Evolutionary conservation across 768 basidiomycete species (phyloP).

Genomic region (Pseudohyphozyma bogoriensis): DNA sequence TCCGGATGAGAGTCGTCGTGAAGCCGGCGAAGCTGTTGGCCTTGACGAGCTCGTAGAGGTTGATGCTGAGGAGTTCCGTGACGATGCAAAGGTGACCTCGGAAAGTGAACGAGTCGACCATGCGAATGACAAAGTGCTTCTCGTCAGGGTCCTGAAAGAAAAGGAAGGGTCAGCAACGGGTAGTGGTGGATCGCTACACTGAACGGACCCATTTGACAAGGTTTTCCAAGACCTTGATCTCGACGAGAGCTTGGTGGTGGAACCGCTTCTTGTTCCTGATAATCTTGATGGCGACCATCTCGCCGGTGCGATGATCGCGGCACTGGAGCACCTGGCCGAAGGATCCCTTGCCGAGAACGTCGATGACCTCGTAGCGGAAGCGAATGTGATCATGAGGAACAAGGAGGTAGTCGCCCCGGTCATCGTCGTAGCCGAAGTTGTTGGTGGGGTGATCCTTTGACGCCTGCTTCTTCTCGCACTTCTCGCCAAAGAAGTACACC

Average conservation of each 20-base stretch:
- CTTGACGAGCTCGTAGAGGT: conserved; percentile 97
- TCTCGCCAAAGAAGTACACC: conserved; percentile 70
- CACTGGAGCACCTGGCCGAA: conserved; percentile 96
- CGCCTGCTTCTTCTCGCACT: conserved; percentile 74
- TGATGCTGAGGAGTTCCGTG: conserved; percentile 95
- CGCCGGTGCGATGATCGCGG: conserved; percentile 86
- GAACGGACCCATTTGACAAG: conserved; percentile 88
- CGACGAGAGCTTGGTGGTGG: conserved; percentile 96
- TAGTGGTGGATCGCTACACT: not conserved
- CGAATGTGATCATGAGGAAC: conserved; percentile 84
- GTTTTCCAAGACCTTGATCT: conserved; percentile 96
- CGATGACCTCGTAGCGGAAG: conserved; percentile 90
- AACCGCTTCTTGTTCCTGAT: conserved; percentile 99
- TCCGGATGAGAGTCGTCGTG: conserved; percentile 82
- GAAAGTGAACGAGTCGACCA: conserved; percentile 98
- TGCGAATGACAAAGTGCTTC: conserved; percentile 92
- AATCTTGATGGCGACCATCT: conserved; percentile 97
- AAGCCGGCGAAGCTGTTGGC: conserved; percentile 99
- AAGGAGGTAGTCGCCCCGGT: conserved; percentile 90
- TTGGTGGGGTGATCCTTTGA: conserved; percentile 60
- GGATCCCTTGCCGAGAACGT: conserved; percentile 90
- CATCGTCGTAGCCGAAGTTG: conserved; percentile 95
- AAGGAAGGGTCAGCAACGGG: not conserved
- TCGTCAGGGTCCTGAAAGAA: conserved; percentile 74
- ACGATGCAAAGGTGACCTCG: conserved; percentile 95